Evolutionary conservation across 2,329 filamentous ascomycete genomes (phyloP), one percentile per base, ranked within the genome.

Genomic region (Zasmidium citrigriseum): DNA sequence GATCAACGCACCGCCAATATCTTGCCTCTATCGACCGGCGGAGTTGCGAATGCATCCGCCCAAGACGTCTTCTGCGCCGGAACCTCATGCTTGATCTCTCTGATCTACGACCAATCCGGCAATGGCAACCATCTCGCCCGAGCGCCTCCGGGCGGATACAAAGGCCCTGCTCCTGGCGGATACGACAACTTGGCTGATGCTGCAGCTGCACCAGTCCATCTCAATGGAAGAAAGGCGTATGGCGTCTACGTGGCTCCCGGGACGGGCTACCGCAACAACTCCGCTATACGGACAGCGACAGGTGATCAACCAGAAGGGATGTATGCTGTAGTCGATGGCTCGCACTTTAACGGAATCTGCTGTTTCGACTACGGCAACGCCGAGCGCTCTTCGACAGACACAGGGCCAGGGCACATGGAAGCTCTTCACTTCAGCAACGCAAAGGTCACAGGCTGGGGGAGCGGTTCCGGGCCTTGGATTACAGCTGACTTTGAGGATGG

Each of bases 401-500:
- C 83, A 0, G 86, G 86, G 3, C 80, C 82, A 52, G 86, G 83
- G 18, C 85, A 87, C 66, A 89, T 89, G 86, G 86, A 89, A 68
- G 83, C 86, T 55, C 83, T 89, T 59, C 88, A 88, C 78, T 88
- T 79, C 65, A 29, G 86, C 1, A 73, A 75, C 69, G 80, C 66
- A 70, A 83, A 76, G 0, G 57, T 54, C 61, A 86, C 83, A 83
- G 86, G 85, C 16, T 70, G 69, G 7, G 86, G 86, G 5, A 54
- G 80, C 3, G 86, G 85, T 50, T 78, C 63, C 46, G 86, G 86
- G 0, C 86, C 86, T 0, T 88, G 86, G 86, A 69, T 88, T 64
- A 87, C 88, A 85, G 86, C 85, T 0, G 86, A 89, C 71, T 78
- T 89, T 0, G 86, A 89, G 70, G 87, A 88, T 61, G 83, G 83